Evolutionary conservation across 176 grass and related monocot genomes (phyloP).

Genomic region (Otatea glauca): DNA sequence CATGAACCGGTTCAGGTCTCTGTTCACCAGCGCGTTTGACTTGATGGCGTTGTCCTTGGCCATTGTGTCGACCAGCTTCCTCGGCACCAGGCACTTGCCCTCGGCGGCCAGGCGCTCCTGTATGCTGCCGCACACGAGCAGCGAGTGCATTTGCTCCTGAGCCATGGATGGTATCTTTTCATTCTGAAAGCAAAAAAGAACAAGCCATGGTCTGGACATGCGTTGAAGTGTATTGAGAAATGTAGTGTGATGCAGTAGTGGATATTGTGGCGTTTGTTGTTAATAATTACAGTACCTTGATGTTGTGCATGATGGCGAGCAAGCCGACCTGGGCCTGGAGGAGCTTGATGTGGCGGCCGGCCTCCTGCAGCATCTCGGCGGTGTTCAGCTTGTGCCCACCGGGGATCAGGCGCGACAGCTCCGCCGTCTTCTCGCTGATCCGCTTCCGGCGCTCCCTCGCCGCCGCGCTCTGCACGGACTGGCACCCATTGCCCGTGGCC

Average conservation of each 20-base stretch:
- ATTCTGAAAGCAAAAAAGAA: conserved; percentile 24
- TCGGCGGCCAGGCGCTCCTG: conserved; percentile 61
- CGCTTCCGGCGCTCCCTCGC: conserved; percentile 75
- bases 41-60: conserved; percentile 48
- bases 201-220: not conserved
- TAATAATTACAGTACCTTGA: conserved; percentile 45
- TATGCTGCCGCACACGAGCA: conserved; percentile 49
- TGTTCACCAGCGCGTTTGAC: conserved; percentile 51
- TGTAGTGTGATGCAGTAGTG: not conserved
- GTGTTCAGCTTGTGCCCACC: conserved; percentile 71
- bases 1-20: conserved; percentile 58
- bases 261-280: not conserved
- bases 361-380: conserved; percentile 77
- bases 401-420: conserved; percentile 71
- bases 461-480: conserved; percentile 47
- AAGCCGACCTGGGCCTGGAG: conserved; percentile 77
- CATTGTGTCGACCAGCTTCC: conserved; percentile 44
- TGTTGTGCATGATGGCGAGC: conserved; percentile 57
- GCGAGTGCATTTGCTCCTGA: conserved; percentile 44
- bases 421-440: conserved; percentile 81
- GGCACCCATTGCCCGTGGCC: not conserved
- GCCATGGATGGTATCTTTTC: conserved; percentile 33
- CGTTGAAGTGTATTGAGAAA: not conserved
- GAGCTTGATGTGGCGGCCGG: conserved; percentile 68
- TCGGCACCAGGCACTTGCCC: conserved; percentile 70